Evolutionary conservation across 2,329 filamentous ascomycete species (phyloP).

Genomic region (Ampelomyces quisqualis): DNA sequence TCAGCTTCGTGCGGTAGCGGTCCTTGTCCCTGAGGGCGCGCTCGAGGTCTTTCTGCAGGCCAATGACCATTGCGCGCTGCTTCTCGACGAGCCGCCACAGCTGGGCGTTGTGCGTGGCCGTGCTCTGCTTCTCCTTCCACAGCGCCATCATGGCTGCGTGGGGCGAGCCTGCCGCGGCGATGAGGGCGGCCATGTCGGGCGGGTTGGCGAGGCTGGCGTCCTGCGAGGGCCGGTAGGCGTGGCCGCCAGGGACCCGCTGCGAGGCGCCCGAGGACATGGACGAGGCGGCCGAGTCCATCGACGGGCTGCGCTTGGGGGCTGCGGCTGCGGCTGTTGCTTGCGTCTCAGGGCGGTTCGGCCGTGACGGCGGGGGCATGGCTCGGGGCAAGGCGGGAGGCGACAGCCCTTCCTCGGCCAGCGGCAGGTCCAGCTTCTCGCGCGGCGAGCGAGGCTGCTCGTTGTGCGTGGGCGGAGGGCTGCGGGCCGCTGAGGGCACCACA

Average conservation of each 20-base stretch:
- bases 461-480: constrained; percentile 21
- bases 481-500: constrained; percentile 26
- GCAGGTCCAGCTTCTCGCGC: constrained; percentile 42
- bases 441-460: constrained; percentile 40
- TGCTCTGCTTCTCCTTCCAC: constrained; percentile 86
- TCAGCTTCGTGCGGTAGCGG: constrained; percentile 84
- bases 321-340: constrained; percentile 21
- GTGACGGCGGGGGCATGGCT: constrained; percentile 41
- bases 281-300: constrained; percentile 92
- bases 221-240: constrained; percentile 59
- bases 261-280: constrained; percentile 48
- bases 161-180: constrained; percentile 81
- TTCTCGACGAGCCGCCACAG: constrained; percentile 96
- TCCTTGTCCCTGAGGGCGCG: constrained; percentile 91
- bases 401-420: constrained; percentile 39
- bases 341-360: constrained; percentile 37
- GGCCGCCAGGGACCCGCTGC: constrained; percentile 58
- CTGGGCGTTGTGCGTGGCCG: constrained; percentile 85
- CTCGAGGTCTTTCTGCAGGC: constrained; percentile 92
- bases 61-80: constrained; percentile 88
- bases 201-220: constrained; percentile 55
- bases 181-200: constrained; percentile 76
- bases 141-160: constrained; percentile 88
- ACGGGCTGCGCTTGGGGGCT: constrained; percentile 68
- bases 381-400: constrained; percentile 40